Conservation (phyloP, 108 stramenopile species). For the Pseudonitzschia pungens region DNA sequence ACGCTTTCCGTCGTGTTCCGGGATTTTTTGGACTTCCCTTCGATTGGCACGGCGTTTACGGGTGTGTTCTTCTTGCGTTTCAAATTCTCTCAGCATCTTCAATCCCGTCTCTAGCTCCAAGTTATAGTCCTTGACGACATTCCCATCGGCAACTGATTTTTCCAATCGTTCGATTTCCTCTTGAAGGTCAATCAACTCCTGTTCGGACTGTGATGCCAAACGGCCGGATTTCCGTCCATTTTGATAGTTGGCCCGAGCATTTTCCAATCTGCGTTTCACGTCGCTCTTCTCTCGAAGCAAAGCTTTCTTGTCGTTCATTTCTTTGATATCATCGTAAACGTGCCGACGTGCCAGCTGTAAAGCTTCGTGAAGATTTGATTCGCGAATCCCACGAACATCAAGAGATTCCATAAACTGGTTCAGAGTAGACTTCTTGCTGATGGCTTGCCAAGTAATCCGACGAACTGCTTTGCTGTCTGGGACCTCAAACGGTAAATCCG, state of each 20-base stretch:
- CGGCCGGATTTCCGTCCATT: conserved; percentile 67
- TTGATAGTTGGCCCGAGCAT: conserved; percentile 44
- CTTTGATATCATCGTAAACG: conserved; percentile 70
- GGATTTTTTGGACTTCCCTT: conserved; percentile 15
- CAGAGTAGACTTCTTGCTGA: conserved; percentile 69
- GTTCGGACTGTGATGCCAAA: conserved; percentile 56
- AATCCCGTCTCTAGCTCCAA: conserved; percentile 65
- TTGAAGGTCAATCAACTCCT: conserved; percentile 55
- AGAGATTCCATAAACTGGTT: conserved; percentile 61
- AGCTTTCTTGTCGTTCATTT: conserved; percentile 39
- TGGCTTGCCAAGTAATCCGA: conserved; percentile 65
- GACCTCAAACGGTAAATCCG: conserved; percentile 38
- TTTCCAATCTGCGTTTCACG: conserved; percentile 57
- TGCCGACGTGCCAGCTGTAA: conserved; percentile 45
- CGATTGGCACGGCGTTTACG: conserved; percentile 20
- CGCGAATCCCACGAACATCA: conserved; percentile 76
- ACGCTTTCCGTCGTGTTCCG: conserved; percentile 15
- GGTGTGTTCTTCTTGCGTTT: conserved; percentile 32
- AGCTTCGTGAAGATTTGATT: conserved; percentile 53
- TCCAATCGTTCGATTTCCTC: conserved; percentile 44
- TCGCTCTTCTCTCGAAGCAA: conserved; percentile 53
- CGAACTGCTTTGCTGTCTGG: conserved; percentile 43
- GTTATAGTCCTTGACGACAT: conserved; percentile 40
- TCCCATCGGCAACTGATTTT: conserved; percentile 18
- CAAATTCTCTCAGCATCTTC: conserved; percentile 46